A percentile compares a stretch with the other conserved stretches of the same genome.
These are phyloP conservation scores for Oryza officinalis DNA, from an alignment of 176 grass and related monocot species.

Conservation along the genomic window DNA sequence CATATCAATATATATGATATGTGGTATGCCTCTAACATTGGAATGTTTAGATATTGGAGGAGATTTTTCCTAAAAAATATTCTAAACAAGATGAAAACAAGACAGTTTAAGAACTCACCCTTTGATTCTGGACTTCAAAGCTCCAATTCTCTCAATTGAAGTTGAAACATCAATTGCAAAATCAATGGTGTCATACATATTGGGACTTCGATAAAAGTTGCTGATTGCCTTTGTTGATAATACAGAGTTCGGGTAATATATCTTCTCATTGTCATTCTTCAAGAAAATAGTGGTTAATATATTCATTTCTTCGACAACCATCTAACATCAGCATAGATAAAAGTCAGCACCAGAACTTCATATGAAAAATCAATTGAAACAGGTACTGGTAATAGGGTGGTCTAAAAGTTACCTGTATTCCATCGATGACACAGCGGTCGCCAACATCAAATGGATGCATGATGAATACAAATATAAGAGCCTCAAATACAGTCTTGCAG, in stretches of 20 bases:
- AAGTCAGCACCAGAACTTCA: constrained; percentile 11
- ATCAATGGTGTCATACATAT: constrained; percentile 75
- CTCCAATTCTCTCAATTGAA: constrained; percentile 68
- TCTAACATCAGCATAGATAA: constrained; percentile 44
- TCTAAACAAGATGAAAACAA: background rate
- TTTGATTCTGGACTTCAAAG: constrained; percentile 80
- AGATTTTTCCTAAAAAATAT: background rate
- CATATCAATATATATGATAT: background rate
- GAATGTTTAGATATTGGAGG: background rate
- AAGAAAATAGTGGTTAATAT: constrained; percentile 94
- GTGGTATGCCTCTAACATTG: background rate
- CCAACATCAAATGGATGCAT: constrained; percentile 99
- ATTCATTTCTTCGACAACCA: constrained; percentile 99
- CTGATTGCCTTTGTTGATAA: constrained; percentile 84
- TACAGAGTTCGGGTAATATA: constrained; percentile 96
- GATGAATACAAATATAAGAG: constrained; percentile 96
- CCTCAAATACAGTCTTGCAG: constrained; percentile 92
- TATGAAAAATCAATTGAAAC: constrained; percentile 10
- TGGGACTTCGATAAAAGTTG: constrained; percentile 97
- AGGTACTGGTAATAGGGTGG: background rate
- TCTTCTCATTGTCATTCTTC: constrained; percentile 89
- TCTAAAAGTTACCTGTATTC: constrained; percentile 67
- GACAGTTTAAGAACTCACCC: constrained; percentile 46
- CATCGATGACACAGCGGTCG: constrained; percentile 91
- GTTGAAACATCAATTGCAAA: constrained; percentile 79